These are phyloP conservation scores for Colletotrichum cordylinicola DNA, from an alignment of 2,329 filamentous ascomycete genomes.

Conservation along the genomic window DNA sequence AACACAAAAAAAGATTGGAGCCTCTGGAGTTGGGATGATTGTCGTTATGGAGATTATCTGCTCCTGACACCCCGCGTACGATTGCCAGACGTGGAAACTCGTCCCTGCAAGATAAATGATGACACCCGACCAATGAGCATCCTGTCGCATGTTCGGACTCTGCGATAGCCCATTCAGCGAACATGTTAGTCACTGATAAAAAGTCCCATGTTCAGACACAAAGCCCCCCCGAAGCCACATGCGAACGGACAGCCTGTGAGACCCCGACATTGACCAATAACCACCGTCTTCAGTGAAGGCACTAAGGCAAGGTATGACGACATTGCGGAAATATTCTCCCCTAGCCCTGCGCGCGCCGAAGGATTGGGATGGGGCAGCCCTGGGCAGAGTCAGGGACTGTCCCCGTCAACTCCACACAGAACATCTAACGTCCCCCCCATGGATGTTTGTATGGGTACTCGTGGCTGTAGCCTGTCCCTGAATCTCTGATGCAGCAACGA, in stretches of 20 bases:
- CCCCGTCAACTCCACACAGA: slow-evolving; percentile 18
- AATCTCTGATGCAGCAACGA: slow-evolving; percentile 1
- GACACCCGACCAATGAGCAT: neutral
- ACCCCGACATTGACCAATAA: neutral
- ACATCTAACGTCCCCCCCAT: slow-evolving; percentile 2
- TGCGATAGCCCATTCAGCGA: neutral
- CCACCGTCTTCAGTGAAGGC: neutral
- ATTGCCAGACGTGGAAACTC: neutral
- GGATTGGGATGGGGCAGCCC: neutral
- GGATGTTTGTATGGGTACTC: neutral
- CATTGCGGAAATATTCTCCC: slow-evolving; percentile 16
- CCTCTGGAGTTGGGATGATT: neutral
- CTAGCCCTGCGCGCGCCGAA: slow-evolving; percentile 8
- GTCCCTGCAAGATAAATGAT: neutral
- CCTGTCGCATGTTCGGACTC: slow-evolving; percentile 1
- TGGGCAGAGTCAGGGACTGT: slow-evolving; percentile 3
- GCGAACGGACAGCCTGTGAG: neutral
- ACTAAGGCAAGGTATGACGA: slow-evolving; percentile 15
- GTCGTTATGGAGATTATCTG: neutral
- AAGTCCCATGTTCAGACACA: neutral
- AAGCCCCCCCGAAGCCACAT: neutral
- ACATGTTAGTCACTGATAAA: neutral
- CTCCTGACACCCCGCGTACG: neutral
- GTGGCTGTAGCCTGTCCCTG: slow-evolving; percentile 7
- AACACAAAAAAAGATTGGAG: neutral